Evolutionary conservation across 495 filamentous ascomycete species (phyloP), one percentile per base, ranked within the genome.

Genomic region (Paragyromitra xinjiangensis): DNA sequence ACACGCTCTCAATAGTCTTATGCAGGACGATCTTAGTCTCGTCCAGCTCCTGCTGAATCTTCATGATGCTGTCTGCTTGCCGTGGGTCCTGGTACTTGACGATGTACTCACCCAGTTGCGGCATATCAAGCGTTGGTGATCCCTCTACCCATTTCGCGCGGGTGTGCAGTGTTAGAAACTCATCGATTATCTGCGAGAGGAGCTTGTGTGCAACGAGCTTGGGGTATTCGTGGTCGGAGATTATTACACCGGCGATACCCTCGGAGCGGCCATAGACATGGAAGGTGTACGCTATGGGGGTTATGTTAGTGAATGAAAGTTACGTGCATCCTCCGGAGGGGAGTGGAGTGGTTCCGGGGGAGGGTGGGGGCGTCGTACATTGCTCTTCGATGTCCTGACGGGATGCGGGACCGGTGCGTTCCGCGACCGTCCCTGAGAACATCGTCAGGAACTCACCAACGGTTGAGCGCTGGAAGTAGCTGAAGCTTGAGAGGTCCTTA

Each of bases 11-110:
- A 78, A 99, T 99, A 83, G 98, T 98, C 85, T 96, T 96, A 85
- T 97, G 94, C 71, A 99, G 88, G 56, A 97, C 91, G 82, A 97
- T 95, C 90, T 98, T 99, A 69, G 96, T 99, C 88, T 98, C 94
- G 78, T 98, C 94, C 75, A 99, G 87, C 85, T 99, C 94, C 85
- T 93, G 91, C 85, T 98, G 96, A 79, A 98, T 97, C 87, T 92
- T 95, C 87, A 93, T 89, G 81, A 97, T 95, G 85, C 89, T 93
- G 85, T 94, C 94, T 65, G 94, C 94, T 84, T 96, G 88, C 83
- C 89, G 86, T 29, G 94, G 93, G 82, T 97, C 92, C 85, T 98
- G 94, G 84, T 94, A 97, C 81, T 95, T 92, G 80, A 87, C 86
- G 66, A 99, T 89, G 84, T 95, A 93, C 50, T 94, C 93, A 82